A percentile compares a stretch with the other conserved stretches of the same genome.
Conservation (phyloP, 768 basidiomycete genomes). For the Mycena polygramma region DNA sequence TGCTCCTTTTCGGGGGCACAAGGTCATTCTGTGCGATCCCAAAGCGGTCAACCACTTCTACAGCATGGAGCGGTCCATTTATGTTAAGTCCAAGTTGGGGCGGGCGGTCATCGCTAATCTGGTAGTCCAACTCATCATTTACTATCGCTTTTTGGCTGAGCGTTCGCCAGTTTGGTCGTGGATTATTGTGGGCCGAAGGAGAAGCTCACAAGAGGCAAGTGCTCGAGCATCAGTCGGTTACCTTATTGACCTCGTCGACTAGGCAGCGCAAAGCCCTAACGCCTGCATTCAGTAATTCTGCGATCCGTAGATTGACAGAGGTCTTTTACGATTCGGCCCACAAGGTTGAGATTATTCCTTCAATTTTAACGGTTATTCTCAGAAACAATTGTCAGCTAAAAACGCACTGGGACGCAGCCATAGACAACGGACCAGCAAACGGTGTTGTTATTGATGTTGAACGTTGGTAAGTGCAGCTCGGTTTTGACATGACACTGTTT, state of each 20-base stretch:
- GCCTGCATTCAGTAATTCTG: constrained; percentile 57
- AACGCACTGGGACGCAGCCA: constrained; percentile 29
- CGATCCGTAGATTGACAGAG: constrained; percentile 51
- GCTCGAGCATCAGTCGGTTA: not conserved
- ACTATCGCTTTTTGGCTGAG: not conserved
- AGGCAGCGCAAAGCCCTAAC: constrained; percentile 55
- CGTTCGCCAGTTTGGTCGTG: constrained; percentile 29
- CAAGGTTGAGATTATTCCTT: constrained; percentile 45
- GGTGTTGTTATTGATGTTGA: constrained; percentile 53
- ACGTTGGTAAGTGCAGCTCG: constrained; percentile 40
- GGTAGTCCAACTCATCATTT: constrained; percentile 9
- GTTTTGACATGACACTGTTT: not conserved
- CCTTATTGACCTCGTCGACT: not conserved
- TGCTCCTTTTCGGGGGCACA: constrained; percentile 24
- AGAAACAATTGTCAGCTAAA: constrained; percentile 19
- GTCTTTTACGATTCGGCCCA: constrained; percentile 59
- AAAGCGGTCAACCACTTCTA: constrained; percentile 44
- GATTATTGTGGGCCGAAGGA: constrained; percentile 38
- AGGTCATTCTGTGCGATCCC: constrained; percentile 40
- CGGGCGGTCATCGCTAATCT: constrained; percentile 41
- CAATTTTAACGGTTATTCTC: not conserved
- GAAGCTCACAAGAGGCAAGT: constrained; percentile 42
- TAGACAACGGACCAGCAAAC: constrained; percentile 25
- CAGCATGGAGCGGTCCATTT: constrained; percentile 38
- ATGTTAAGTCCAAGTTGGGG: constrained; percentile 40